phyloP scores from a whole-genome alignment of 2,329 filamentous ascomycete species.

The Botrytis fragariae region DNA sequence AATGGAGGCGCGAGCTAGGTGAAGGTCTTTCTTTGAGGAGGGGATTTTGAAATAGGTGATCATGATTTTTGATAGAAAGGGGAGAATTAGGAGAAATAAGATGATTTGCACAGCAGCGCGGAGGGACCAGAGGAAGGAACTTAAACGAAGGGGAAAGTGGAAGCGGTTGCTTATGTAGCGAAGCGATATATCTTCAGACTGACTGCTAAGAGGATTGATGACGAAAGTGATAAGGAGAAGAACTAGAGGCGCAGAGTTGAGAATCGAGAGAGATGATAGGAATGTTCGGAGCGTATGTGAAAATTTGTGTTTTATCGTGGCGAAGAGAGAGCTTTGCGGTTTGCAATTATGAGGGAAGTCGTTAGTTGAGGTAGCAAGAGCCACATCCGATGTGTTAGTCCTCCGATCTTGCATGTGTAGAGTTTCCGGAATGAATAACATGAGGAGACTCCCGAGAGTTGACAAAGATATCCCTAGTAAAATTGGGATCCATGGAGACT shows the following conservation, averaged over 20 bases:
- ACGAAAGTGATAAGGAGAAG: conserved; percentile 36
- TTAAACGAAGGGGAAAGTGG: conserved; percentile 28
- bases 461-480: conserved; percentile 25
- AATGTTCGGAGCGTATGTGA: not conserved
- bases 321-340: not conserved
- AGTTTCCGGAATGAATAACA: conserved; percentile 38
- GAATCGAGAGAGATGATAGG: conserved; percentile 24
- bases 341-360: conserved; percentile 3
- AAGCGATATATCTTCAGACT: conserved; percentile 26
- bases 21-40: conserved; percentile 29
- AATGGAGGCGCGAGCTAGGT: conserved; percentile 28
- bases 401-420: conserved; percentile 27
- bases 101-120: conserved; percentile 32
- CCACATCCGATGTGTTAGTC: not conserved
- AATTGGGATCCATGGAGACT: conserved; percentile 32
- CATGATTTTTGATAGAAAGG: conserved; percentile 28
- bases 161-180: conserved; percentile 36
- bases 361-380: conserved; percentile 10
- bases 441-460: conserved; percentile 25
- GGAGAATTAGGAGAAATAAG: conserved; percentile 30
- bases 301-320: conserved; percentile 20
- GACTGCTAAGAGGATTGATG: conserved; percentile 21
- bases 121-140: conserved; percentile 32
- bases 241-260: conserved; percentile 32
- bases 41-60: conserved; percentile 25